Conservation (phyloP, 352 stramenopile genomes). For the Globisporangium spinosum region DNA sequence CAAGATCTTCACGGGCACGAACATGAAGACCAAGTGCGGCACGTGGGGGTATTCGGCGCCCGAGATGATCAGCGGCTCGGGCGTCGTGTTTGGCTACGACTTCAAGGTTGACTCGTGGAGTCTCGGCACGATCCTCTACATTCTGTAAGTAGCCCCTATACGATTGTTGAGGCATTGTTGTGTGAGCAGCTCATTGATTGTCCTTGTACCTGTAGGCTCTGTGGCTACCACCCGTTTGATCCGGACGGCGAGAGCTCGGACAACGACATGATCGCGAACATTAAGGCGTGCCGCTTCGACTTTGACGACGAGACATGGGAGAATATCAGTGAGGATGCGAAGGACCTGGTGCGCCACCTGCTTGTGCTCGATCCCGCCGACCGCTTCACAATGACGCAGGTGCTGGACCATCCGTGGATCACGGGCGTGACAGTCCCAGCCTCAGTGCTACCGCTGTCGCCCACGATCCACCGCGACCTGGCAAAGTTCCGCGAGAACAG, state of each 20-base stretch:
- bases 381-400: slow-evolving; percentile 65
- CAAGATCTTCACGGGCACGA: slow-evolving; percentile 70
- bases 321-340: slow-evolving; percentile 56
- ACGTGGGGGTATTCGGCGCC: slow-evolving; percentile 81
- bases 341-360: slow-evolving; percentile 73
- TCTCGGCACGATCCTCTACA: slow-evolving; percentile 85
- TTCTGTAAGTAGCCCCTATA: slow-evolving; percentile 43
- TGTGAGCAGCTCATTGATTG: background rate
- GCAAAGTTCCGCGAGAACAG: slow-evolving; percentile 54
- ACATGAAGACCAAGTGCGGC: slow-evolving; percentile 77
- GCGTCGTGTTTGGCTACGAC: slow-evolving; percentile 68
- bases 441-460: slow-evolving; percentile 48
- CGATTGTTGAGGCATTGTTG: slow-evolving; percentile 3
- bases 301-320: slow-evolving; percentile 70
- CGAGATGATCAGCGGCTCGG: slow-evolving; percentile 82
- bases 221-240: slow-evolving; percentile 84
- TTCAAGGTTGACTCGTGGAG: slow-evolving; percentile 87
- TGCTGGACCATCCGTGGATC: slow-evolving; percentile 76
- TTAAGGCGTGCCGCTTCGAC: slow-evolving; percentile 72
- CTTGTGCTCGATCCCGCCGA: slow-evolving; percentile 66
- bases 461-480: slow-evolving; percentile 65
- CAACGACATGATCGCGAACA: slow-evolving; percentile 81
- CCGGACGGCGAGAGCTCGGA: slow-evolving; percentile 66
- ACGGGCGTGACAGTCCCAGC: slow-evolving; percentile 16
- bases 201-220: slow-evolving; percentile 34